Evolutionary conservation across 2,329 filamentous ascomycete genomes (phyloP).

Genomic region (Nemania sp.): DNA sequence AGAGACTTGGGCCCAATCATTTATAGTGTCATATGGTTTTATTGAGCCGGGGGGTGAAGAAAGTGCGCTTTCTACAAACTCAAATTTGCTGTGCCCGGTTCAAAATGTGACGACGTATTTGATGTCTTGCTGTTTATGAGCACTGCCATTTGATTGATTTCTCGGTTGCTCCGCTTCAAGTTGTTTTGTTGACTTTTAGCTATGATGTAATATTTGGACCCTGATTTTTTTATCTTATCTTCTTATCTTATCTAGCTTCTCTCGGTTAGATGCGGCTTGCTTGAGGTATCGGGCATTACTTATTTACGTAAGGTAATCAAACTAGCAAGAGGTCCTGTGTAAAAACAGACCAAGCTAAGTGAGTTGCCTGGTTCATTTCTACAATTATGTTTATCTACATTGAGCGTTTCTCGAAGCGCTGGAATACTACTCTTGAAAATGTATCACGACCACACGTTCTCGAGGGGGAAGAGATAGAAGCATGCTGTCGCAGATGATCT

Average conservation of each 20-base stretch:
- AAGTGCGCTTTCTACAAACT: slow-evolving; percentile 6
- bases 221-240: background rate
- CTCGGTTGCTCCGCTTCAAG: no score
- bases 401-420: no score
- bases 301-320: background rate
- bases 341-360: no score
- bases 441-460: no score
- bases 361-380: no score
- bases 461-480: no score
- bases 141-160: background rate
- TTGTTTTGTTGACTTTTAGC: background rate
- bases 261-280: background rate
- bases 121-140: background rate
- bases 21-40: background rate
- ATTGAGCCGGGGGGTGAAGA: background rate
- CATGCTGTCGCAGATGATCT: no score
- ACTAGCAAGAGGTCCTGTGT: no score
- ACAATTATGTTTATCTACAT: no score
- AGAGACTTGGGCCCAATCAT: background rate
- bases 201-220: slow-evolving; percentile 7
- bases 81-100: background rate
- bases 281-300: background rate
- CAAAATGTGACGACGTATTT: background rate
- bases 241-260: background rate
- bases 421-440: no score